Evolutionary conservation across 768 basidiomycete genomes (phyloP).

Genomic region (Leccinum sublutescens): DNA sequence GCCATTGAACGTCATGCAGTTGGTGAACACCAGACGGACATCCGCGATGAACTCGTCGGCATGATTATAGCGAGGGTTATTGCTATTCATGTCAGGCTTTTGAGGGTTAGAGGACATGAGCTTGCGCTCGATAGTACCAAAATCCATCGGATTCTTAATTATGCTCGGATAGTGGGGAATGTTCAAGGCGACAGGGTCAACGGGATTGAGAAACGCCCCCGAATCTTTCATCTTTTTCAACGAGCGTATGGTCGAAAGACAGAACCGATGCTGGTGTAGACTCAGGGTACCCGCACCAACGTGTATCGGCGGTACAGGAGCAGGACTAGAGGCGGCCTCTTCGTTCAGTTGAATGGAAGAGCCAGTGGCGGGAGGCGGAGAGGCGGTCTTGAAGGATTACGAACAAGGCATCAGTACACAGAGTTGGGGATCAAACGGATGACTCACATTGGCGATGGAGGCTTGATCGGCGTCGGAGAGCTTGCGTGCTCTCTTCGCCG

Average conservation of each 20-base stretch:
- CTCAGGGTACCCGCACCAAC: slow-evolving; percentile 47
- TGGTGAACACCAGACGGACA: slow-evolving; percentile 84
- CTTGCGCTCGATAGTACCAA: slow-evolving; percentile 89
- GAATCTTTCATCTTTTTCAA: slow-evolving; percentile 89
- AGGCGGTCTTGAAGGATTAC: slow-evolving; percentile 55
- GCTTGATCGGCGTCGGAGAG: slow-evolving; percentile 75
- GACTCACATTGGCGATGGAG: slow-evolving; percentile 69
- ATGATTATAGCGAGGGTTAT: slow-evolving; percentile 72
- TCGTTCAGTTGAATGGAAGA: slow-evolving; percentile 34
- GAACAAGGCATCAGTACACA: slow-evolving; percentile 51
- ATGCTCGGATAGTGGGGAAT: slow-evolving; percentile 88
- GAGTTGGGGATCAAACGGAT: slow-evolving; percentile 44
- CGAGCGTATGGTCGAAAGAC: slow-evolving; percentile 69
- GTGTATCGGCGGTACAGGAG: slow-evolving; percentile 4
- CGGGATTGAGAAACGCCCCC: slow-evolving; percentile 77
- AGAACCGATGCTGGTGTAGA: slow-evolving; percentile 74
- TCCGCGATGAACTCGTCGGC: slow-evolving; percentile 84
- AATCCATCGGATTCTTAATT: slow-evolving; percentile 92
- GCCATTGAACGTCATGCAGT: slow-evolving; percentile 91
- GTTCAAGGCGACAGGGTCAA: slow-evolving; percentile 80
- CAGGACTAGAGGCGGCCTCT: slow-evolving; percentile 19
- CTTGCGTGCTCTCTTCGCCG: slow-evolving; percentile 78
- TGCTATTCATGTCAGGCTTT: slow-evolving; percentile 68
- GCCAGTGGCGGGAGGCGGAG: slow-evolving; percentile 65
- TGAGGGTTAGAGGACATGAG: slow-evolving; percentile 72